These are phyloP conservation scores for Taphrina betulina DNA, from an alignment of 1,139 yeast genomes.

Conservation along the genomic window DNA sequence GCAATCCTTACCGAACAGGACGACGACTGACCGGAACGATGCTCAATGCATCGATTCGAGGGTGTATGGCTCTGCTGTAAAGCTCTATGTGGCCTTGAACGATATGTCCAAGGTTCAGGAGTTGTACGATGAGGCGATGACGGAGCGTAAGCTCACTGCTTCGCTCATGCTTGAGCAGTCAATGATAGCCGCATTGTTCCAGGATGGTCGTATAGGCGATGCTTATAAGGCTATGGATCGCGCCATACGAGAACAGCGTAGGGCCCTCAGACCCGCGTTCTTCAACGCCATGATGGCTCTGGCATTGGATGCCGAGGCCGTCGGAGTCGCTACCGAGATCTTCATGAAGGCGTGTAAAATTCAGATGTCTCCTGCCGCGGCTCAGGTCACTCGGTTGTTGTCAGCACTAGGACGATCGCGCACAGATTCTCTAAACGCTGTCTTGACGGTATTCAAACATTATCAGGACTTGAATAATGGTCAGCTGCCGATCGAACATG, in stretches of 20 bases:
- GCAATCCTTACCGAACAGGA: constrained; percentile 12
- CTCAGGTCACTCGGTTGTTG: constrained; percentile 16
- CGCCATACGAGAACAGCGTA: constrained; percentile 16
- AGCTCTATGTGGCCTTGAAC: constrained; percentile 8
- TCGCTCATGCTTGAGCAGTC: constrained; percentile 17
- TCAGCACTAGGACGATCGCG: not conserved
- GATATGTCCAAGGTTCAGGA: not conserved
- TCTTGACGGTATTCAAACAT: constrained; percentile 9
- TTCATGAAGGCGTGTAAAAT: constrained; percentile 26
- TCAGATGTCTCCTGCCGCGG: constrained; percentile 6
- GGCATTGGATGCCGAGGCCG: constrained; percentile 27
- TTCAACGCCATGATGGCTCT: constrained; percentile 24
- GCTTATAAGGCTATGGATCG: constrained; percentile 23
- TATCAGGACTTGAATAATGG: constrained; percentile 10
- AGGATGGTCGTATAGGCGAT: constrained; percentile 13
- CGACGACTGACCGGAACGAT: constrained; percentile 1
- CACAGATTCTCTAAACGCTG: not conserved
- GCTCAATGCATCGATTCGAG: constrained; percentile 17
- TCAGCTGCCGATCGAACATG: constrained; percentile 6
- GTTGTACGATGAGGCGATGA: constrained; percentile 4
- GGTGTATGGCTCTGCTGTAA: constrained; percentile 16
- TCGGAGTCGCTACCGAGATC: constrained; percentile 26
- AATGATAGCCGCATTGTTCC: constrained; percentile 20
- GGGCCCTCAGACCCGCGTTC: constrained; percentile 13
- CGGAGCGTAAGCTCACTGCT: not conserved